Evolutionary conservation across 352 stramenopile genomes (phyloP).

Genomic region (Pythium periplocum): DNA sequence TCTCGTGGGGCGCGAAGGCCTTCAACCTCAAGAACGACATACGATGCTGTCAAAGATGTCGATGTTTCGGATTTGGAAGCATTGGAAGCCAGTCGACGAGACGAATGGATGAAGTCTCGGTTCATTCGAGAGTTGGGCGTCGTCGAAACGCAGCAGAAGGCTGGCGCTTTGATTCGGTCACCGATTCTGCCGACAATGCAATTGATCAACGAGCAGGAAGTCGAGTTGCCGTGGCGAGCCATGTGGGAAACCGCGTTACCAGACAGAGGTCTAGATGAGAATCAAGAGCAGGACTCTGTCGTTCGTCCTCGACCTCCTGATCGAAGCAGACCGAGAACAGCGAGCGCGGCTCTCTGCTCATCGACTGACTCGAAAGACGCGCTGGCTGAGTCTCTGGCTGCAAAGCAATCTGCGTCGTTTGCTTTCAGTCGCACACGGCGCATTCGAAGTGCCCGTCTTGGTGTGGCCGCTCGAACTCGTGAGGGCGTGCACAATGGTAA

Average conservation of each 20-base stretch:
- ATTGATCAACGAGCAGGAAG: constrained; percentile 12
- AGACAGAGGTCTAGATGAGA: not conserved
- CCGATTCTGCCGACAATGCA: constrained; percentile 15
- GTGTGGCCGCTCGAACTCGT: no score
- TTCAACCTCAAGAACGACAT: no score
- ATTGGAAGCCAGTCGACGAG: constrained; percentile 12
- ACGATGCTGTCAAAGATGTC: not conserved
- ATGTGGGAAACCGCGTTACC: constrained; percentile 14
- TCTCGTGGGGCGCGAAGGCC: no score
- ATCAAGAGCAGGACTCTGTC: constrained; percentile 1
- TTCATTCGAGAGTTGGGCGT: constrained; percentile 18
- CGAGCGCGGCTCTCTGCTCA: not conserved
- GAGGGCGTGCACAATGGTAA: not conserved
- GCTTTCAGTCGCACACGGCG: constrained; percentile 1
- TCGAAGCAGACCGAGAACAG: constrained; percentile 1
- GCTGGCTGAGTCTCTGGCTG: not conserved
- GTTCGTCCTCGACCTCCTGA: not conserved
- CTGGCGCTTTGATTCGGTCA: not conserved
- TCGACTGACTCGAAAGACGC: not conserved
- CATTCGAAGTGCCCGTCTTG: constrained; percentile 1
- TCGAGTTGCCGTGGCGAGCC: constrained; percentile 20
- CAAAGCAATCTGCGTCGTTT: not conserved
- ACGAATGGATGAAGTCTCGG: constrained; percentile 37
- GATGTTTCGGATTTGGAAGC: constrained; percentile 13
- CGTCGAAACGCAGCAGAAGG: constrained; percentile 2